Conservation (phyloP, 1,284 basidiomycete genomes). For the Baeospora myosura region DNA sequence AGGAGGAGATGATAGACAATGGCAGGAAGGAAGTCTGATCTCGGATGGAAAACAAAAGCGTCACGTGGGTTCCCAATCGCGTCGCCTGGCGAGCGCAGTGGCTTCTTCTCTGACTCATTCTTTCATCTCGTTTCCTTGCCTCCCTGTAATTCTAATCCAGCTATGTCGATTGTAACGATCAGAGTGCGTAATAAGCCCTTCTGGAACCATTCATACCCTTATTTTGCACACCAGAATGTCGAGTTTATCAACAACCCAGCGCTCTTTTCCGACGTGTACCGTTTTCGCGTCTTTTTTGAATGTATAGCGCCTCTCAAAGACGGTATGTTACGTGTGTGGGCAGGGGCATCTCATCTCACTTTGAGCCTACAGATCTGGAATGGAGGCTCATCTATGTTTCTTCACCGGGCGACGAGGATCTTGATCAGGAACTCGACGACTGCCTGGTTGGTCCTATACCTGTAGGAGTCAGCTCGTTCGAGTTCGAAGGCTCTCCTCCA, state of each 20-base stretch:
- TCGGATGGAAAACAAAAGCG: conserved; percentile 3
- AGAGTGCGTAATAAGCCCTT: conserved; percentile 32
- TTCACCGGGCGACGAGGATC: conserved; percentile 83
- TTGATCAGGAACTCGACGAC: conserved; percentile 94
- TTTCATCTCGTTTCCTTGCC: conserved; percentile 4
- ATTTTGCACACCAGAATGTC: conserved; percentile 46
- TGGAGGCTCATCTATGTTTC: conserved; percentile 98
- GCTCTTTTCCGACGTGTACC: conserved; percentile 84
- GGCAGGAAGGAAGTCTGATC: conserved; percentile 16
- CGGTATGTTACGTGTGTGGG: conserved; percentile 48
- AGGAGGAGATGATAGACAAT: conserved; percentile 17
- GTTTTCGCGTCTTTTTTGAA: conserved; percentile 96
- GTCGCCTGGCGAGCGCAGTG: no score
- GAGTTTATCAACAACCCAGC: conserved; percentile 93
- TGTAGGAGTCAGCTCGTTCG: conserved; percentile 91
- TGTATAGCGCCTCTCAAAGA: conserved; percentile 91
- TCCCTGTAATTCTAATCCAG: conserved; percentile 9
- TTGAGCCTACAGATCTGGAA: conserved; percentile 69
- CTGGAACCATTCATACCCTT: background rate
- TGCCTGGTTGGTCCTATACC: conserved; percentile 96
- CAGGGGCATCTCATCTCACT: background rate
- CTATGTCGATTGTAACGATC: conserved; percentile 67
- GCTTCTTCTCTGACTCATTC: no score
- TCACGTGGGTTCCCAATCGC: background rate
- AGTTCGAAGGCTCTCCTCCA: conserved; percentile 80